phyloP scores from a whole-genome alignment of 2,329 filamentous ascomycete genomes.

The Epicoccum nigrum region DNA sequence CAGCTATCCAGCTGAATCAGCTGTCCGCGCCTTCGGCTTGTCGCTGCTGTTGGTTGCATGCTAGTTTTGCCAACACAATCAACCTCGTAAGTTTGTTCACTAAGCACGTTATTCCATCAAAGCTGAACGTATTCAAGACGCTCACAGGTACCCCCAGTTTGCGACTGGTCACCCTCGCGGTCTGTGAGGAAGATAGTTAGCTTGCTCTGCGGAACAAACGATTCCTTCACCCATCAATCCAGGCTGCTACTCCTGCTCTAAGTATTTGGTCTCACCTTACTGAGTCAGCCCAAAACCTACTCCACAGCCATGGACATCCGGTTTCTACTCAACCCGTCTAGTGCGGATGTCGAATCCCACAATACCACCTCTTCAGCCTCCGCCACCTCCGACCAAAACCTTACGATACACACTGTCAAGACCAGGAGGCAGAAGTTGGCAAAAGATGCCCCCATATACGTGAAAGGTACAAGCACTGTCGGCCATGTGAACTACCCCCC shows the following conservation, averaged over 20 bases:
- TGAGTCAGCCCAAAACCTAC: slow-evolving; percentile 1
- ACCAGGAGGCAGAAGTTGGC: slow-evolving; percentile 61
- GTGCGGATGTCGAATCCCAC: slow-evolving; percentile 2
- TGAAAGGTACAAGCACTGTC: slow-evolving; percentile 63
- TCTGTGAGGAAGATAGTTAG: slow-evolving; percentile 27
- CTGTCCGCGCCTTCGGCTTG: slow-evolving; percentile 16
- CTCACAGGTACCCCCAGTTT: not conserved
- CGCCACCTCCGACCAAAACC: slow-evolving; percentile 12
- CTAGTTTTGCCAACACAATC: not conserved
- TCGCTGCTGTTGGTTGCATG: not conserved
- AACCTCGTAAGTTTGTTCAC: too few relatives aligned
- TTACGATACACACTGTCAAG: slow-evolving; percentile 8
- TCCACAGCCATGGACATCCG: slow-evolving; percentile 47
- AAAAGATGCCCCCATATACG: slow-evolving; percentile 69
- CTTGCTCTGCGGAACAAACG: slow-evolving; percentile 39
- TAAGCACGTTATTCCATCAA: too few relatives aligned
- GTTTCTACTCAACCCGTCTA: slow-evolving; percentile 49
- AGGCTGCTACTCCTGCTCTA: slow-evolving; percentile 2
- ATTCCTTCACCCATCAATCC: slow-evolving; percentile 22
- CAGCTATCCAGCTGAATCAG: slow-evolving; percentile 21
- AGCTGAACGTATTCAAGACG: not conserved
- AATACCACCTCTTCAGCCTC: slow-evolving; percentile 7
- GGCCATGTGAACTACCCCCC: slow-evolving; percentile 76
- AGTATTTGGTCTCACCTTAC: slow-evolving; percentile 9
- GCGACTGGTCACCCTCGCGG: slow-evolving; percentile 23